These are phyloP conservation scores for Aspergillus uvarum DNA, from an alignment of 2,329 filamentous ascomycete species.

Conservation along the genomic window DNA sequence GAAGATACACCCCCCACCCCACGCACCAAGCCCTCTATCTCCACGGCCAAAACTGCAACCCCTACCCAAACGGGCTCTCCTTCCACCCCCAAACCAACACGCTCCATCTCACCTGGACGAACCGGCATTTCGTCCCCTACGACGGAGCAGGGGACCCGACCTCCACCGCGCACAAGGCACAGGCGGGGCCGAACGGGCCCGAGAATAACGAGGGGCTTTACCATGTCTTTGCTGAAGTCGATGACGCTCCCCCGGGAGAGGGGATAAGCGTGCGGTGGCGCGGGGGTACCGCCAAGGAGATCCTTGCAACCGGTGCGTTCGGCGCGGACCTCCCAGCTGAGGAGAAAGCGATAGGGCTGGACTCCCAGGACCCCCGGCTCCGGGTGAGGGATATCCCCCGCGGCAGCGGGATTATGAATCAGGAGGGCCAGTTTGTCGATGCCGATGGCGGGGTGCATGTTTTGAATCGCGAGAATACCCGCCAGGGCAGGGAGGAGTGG, in stretches of 20 bases:
- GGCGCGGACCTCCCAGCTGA: background rate
- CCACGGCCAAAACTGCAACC: background rate
- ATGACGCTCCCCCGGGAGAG: too few species aligned
- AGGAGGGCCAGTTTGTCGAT: conserved; percentile 3
- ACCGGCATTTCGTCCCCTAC: conserved; percentile 2
- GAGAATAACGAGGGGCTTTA: conserved; percentile 7
- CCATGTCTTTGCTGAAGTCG: background rate
- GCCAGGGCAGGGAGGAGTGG: background rate
- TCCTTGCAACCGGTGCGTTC: background rate
- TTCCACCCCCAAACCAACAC: background rate
- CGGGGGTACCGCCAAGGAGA: too few species aligned
- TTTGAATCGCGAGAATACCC: background rate
- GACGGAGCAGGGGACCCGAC: background rate
- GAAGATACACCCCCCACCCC: background rate
- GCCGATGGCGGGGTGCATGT: background rate
- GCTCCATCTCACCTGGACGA: conserved; percentile 1
- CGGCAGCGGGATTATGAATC: conserved; percentile 4
- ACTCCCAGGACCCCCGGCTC: background rate
- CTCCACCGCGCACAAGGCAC: conserved; percentile 3
- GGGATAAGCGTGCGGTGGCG: background rate
- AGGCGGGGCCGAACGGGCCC: conserved; percentile 1
- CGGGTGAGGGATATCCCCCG: background rate
- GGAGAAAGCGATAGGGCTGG: background rate
- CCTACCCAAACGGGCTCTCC: background rate
- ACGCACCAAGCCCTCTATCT: background rate